These are phyloP conservation scores for Exserohilum rostratum DNA, from an alignment of 2,329 filamentous ascomycete species.

Conservation along the genomic window DNA sequence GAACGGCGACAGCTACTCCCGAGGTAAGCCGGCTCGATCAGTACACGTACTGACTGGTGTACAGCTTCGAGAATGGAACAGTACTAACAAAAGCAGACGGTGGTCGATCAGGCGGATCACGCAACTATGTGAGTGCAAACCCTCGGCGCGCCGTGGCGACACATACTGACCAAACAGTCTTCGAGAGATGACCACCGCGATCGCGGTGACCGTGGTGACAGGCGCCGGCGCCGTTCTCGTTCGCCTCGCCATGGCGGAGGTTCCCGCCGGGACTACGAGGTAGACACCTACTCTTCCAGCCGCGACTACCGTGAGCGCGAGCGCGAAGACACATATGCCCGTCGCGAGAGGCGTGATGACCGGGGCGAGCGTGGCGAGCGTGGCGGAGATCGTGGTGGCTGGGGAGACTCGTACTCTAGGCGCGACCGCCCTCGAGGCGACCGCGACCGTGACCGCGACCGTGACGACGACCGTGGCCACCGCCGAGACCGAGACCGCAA, in stretches of 20 bases:
- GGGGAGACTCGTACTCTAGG: slow-evolving; percentile 60
- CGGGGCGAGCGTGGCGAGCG: slow-evolving; percentile 46
- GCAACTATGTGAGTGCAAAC: slow-evolving; percentile 47
- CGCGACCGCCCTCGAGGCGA: slow-evolving; percentile 42
- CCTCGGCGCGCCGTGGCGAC: slow-evolving; percentile 14
- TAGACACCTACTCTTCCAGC: slow-evolving; percentile 90
- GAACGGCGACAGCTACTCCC: slow-evolving; percentile 85
- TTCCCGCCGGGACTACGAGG: slow-evolving; percentile 71
- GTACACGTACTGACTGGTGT: slow-evolving; percentile 47
- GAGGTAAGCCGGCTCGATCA: slow-evolving; percentile 63
- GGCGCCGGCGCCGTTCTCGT: slow-evolving; percentile 75
- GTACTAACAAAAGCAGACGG: slow-evolving; percentile 47
- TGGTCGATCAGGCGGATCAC: slow-evolving; percentile 44
- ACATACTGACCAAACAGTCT: slow-evolving; percentile 36
- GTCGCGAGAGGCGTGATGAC: slow-evolving; percentile 61
- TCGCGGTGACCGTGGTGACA: slow-evolving; percentile 34
- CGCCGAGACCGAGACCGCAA: slow-evolving; percentile 53
- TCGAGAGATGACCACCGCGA: slow-evolving; percentile 39
- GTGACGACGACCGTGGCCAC: slow-evolving; percentile 42
- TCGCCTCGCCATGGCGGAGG: slow-evolving; percentile 74
- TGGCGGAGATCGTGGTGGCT: slow-evolving; percentile 59
- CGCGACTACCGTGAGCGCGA: slow-evolving; percentile 91
- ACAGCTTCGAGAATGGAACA: slow-evolving; percentile 30
- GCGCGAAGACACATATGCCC: slow-evolving; percentile 87
- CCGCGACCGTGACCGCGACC: slow-evolving; percentile 29